Evolutionary conservation across 768 basidiomycete genomes (phyloP).

Genomic region (Kondoa subrosea): DNA sequence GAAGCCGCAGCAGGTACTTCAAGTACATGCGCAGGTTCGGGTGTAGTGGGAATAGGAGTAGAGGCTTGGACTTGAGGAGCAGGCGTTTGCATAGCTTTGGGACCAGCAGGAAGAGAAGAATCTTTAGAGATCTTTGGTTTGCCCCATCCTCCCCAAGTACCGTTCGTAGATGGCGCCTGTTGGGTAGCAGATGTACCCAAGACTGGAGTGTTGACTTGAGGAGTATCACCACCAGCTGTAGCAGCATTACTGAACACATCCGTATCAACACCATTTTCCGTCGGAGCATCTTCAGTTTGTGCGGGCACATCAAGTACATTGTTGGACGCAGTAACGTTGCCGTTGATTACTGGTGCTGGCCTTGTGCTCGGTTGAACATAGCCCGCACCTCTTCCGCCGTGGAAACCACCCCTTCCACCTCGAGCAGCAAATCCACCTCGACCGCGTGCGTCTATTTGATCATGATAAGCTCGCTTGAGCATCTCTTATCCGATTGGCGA

Average conservation of each 20-base stretch:
- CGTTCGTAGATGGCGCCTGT: not conserved
- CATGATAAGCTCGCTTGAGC: too few species aligned
- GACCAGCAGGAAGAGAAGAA: not conserved
- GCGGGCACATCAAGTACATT: not conserved
- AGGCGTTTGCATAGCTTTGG: not conserved
- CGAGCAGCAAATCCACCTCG: not conserved
- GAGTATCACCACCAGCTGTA: not conserved
- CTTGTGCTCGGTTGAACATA: not conserved
- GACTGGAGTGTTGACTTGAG: not conserved
- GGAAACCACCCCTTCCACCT: not conserved
- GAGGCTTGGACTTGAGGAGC: too few species aligned
- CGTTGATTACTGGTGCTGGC: not conserved
- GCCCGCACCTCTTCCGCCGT: not conserved
- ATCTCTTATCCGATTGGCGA: too few species aligned
- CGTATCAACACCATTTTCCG: not conserved
- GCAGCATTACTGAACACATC: not conserved
- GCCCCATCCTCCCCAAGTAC: slow-evolving; percentile 7
- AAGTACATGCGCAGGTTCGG: not conserved
- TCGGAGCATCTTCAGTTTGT: not conserved
- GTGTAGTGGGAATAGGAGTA: not conserved
- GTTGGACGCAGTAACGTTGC: not conserved
- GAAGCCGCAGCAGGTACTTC: not conserved
- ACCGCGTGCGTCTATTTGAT: not conserved
- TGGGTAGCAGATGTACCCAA: not conserved
- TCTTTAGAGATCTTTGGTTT: not conserved